phyloP scores from a whole-genome alignment of 1,139 yeast genomes.

The Debaryomyces nepalensis region DNA sequence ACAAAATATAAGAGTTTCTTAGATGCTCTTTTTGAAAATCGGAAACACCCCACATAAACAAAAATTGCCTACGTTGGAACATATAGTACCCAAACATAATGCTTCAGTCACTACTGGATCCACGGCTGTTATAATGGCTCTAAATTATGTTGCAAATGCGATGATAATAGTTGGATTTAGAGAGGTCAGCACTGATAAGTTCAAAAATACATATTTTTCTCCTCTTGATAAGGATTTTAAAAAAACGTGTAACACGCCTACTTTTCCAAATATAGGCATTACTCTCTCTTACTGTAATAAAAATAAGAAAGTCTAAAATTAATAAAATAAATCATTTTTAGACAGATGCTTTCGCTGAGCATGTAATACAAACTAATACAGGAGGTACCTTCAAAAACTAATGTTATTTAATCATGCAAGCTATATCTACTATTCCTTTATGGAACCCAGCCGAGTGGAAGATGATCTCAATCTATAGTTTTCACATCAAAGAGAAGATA shows the following conservation, averaged over 20 bases:
- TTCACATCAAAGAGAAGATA: not conserved
- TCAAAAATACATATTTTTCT: constrained; percentile 8
- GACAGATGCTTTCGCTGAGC: no score
- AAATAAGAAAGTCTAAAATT: no score
- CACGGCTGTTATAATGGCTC: constrained; percentile 3
- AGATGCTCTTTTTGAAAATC: not conserved
- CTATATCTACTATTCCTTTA: constrained; percentile 3
- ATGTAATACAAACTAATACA: no score
- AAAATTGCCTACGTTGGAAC: not conserved
- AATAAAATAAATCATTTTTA: no score
- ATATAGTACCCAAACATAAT: constrained; percentile 10
- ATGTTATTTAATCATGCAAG: not conserved
- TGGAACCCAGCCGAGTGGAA: constrained; percentile 5
- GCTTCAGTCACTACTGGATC: constrained; percentile 6
- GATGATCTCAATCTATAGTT: constrained; percentile 6
- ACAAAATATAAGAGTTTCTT: constrained; percentile 1
- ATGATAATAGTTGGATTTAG: constrained; percentile 6
- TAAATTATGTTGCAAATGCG: constrained; percentile 4
- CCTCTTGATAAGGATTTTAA: constrained; percentile 9
- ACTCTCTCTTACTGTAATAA: no score
- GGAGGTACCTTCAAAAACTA: not conserved
- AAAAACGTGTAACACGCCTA: no score
- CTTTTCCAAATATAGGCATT: no score
- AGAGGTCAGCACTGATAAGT: constrained; percentile 10
- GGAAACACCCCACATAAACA: not conserved